Evolutionary conservation across 345 rosid species (phyloP).

Genomic region (Salix exigua): DNA sequence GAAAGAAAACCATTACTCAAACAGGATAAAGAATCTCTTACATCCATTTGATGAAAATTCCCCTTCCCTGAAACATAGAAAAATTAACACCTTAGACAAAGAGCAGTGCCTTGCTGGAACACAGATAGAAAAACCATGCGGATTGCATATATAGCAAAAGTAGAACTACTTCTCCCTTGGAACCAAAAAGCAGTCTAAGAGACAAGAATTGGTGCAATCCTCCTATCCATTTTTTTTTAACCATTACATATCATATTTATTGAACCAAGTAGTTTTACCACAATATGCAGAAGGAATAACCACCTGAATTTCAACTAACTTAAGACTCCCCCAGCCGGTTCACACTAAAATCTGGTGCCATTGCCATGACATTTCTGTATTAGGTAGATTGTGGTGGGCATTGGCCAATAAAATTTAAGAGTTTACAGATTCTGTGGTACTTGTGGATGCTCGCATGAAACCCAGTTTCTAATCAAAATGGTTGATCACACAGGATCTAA

Average conservation of each 20-base stretch:
- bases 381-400: not conserved
- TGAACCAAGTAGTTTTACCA: not conserved
- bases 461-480: not conserved
- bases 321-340: too few species aligned
- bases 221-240: not conserved
- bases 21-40: conserved; percentile 42
- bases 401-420: not conserved
- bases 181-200: not conserved
- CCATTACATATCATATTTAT: not conserved
- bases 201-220: not conserved
- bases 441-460: not conserved
- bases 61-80: conserved; percentile 58
- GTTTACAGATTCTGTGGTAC: not conserved
- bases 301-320: not conserved
- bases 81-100: conserved; percentile 3
- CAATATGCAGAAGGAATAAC: not conserved
- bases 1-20: conserved; percentile 9
- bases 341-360: not conserved
- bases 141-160: not conserved
- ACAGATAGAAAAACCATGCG: conserved; percentile 9
- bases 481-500: not conserved
- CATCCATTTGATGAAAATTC: conserved; percentile 76
- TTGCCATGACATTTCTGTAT: not conserved
- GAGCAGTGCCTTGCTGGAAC: not conserved
- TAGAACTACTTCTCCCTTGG: not conserved